These are phyloP conservation scores for Datisca glomerata DNA, from an alignment of 306 rosid genomes.

Conservation along the genomic window DNA sequence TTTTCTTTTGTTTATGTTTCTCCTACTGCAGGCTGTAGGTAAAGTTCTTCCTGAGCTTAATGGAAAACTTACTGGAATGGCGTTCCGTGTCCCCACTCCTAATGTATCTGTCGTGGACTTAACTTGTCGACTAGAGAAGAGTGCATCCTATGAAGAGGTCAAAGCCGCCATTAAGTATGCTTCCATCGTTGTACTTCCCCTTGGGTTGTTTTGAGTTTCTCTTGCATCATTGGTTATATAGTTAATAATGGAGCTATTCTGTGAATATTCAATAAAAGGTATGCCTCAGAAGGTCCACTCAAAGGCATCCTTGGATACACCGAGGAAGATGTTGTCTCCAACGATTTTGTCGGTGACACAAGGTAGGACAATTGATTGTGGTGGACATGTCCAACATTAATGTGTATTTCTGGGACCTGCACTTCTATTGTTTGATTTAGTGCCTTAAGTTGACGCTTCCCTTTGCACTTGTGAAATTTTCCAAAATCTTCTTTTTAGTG, in stretches of 20 bases:
- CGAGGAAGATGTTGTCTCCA: constrained; percentile 91
- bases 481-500: too few species aligned
- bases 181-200: neutral
- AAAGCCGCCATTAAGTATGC: constrained; percentile 75
- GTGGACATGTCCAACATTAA: too few species aligned
- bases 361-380: constrained; percentile 31
- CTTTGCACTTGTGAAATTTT: too few species aligned
- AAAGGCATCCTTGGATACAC: constrained; percentile 94
- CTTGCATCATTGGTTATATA: neutral
- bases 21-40: constrained; percentile 71
- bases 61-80: constrained; percentile 98
- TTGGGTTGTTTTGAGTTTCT: neutral
- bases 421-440: too few species aligned
- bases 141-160: constrained; percentile 82
- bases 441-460: too few species aligned
- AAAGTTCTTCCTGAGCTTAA: constrained; percentile 95
- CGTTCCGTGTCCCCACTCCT: constrained; percentile 94
- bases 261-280: constrained; percentile 23
- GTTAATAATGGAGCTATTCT: neutral
- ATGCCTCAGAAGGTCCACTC: constrained; percentile 76
- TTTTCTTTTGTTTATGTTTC: constrained; percentile 1
- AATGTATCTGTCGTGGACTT: constrained; percentile 93
- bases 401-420: too few species aligned
- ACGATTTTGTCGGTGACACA: constrained; percentile 88
- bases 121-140: constrained; percentile 78